A percentile compares a stretch with the other conserved stretches of the same genome.
Conservation (phyloP, 495 filamentous ascomycete genomes). For the Penicillium waksmanii region DNA sequence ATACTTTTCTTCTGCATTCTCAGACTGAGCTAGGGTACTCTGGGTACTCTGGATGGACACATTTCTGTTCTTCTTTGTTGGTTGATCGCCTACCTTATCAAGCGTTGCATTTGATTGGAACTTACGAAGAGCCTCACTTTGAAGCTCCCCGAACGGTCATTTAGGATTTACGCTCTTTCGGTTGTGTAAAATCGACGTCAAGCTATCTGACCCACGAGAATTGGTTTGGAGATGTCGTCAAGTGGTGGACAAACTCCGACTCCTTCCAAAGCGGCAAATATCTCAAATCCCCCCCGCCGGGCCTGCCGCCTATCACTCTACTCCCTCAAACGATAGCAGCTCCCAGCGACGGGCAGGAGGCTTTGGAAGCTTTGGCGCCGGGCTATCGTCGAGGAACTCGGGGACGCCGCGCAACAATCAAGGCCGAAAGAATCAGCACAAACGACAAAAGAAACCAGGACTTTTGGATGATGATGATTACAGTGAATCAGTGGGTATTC, state of each 20-base stretch:
- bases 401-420: slow-evolving; percentile 72
- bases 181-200: not conserved
- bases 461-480: slow-evolving; percentile 78
- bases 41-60: slow-evolving; percentile 13
- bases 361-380: slow-evolving; percentile 65
- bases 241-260: slow-evolving; percentile 45
- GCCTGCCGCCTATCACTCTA: slow-evolving; percentile 44
- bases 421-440: slow-evolving; percentile 73
- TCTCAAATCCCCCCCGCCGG: slow-evolving; percentile 39
- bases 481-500: slow-evolving; percentile 70
- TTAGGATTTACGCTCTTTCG: not conserved
- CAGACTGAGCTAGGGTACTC: slow-evolving; percentile 3
- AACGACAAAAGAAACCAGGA: slow-evolving; percentile 57
- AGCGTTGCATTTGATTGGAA: not conserved
- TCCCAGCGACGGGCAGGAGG: slow-evolving; percentile 64
- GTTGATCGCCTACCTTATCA: slow-evolving; percentile 17
- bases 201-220: not conserved
- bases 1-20: slow-evolving; percentile 1
- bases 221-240: slow-evolving; percentile 52
- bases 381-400: slow-evolving; percentile 56
- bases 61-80: not conserved
- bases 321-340: slow-evolving; percentile 48
- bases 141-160: not conserved
- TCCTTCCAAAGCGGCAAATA: slow-evolving; percentile 51
- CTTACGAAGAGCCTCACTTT: not conserved